These are phyloP conservation scores for Dendrobium huoshanense DNA, from an alignment of 106 monocot species.

Conservation along the genomic window DNA sequence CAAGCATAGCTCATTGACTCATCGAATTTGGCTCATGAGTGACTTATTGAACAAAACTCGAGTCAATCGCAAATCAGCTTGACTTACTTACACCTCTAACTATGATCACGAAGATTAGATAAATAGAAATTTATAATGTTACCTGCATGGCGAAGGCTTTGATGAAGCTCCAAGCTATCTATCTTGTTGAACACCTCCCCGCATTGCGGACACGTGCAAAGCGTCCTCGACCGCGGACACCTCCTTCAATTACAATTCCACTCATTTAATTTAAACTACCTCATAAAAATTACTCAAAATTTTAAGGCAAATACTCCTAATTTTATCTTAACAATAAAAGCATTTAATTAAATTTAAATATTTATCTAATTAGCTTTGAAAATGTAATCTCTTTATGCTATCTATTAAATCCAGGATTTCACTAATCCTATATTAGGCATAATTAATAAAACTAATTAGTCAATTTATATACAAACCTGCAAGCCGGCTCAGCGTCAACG, in stretches of 20 bases:
- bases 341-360: too few species aligned
- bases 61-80: too few species aligned
- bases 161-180: slow-evolving; percentile 80
- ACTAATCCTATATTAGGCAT: neutral
- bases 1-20: too few species aligned
- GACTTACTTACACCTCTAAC: too few species aligned
- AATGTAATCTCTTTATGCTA: neutral
- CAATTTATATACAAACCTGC: slow-evolving; percentile 25
- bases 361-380: too few species aligned
- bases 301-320: neutral
- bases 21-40: too few species aligned
- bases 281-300: neutral
- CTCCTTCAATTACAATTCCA: slow-evolving; percentile 26
- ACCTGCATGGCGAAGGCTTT: slow-evolving; percentile 79
- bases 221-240: slow-evolving; percentile 64
- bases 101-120: neutral
- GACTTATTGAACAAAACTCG: too few species aligned
- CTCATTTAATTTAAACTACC: neutral
- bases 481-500: slow-evolving; percentile 37
- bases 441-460: neutral
- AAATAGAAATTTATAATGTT: neutral
- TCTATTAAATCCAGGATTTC: neutral
- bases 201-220: slow-evolving; percentile 70
- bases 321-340: too few species aligned
- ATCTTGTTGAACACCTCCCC: slow-evolving; percentile 85